Evolutionary conservation across 2,329 filamentous ascomycete species (phyloP).

Genomic region (Scytalidium lignicola): DNA sequence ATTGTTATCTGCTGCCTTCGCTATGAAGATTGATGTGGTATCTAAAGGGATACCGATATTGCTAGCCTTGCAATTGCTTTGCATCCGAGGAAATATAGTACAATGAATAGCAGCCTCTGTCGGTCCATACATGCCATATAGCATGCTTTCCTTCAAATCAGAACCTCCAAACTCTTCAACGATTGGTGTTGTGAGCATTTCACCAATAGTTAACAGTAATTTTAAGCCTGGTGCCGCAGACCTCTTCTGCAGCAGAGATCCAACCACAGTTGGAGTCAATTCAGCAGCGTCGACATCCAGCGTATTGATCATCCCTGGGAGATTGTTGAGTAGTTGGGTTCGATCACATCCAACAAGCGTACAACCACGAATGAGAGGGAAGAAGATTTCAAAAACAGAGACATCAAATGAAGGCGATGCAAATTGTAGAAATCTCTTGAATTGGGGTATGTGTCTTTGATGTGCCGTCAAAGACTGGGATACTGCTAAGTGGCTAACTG

Average conservation of each 20-base stretch:
- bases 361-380: slow-evolving; percentile 67
- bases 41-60: slow-evolving; percentile 75
- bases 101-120: slow-evolving; percentile 92
- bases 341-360: slow-evolving; percentile 71
- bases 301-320: slow-evolving; percentile 59
- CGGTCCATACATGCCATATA: slow-evolving; percentile 93
- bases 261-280: slow-evolving; percentile 82
- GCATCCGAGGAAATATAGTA: slow-evolving; percentile 64
- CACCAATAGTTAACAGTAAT: slow-evolving; percentile 79
- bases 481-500: slow-evolving; percentile 72
- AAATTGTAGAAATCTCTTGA: slow-evolving; percentile 82
- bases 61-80: slow-evolving; percentile 48
- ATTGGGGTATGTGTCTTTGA: slow-evolving; percentile 68
- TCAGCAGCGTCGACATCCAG: slow-evolving; percentile 79
- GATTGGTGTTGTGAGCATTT: slow-evolving; percentile 80
- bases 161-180: slow-evolving; percentile 69
- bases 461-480: slow-evolving; percentile 82
- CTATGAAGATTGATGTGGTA: slow-evolving; percentile 51
- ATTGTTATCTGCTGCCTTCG: slow-evolving; percentile 16
- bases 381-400: slow-evolving; percentile 93
- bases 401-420: slow-evolving; percentile 92
- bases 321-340: slow-evolving; percentile 65
- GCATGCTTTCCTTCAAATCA: slow-evolving; percentile 46
- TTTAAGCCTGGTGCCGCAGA: slow-evolving; percentile 61
- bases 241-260: slow-evolving; percentile 67